Evolutionary conservation across 2,329 filamentous ascomycete species (phyloP).

Genomic region (Aspergillus sp.): DNA sequence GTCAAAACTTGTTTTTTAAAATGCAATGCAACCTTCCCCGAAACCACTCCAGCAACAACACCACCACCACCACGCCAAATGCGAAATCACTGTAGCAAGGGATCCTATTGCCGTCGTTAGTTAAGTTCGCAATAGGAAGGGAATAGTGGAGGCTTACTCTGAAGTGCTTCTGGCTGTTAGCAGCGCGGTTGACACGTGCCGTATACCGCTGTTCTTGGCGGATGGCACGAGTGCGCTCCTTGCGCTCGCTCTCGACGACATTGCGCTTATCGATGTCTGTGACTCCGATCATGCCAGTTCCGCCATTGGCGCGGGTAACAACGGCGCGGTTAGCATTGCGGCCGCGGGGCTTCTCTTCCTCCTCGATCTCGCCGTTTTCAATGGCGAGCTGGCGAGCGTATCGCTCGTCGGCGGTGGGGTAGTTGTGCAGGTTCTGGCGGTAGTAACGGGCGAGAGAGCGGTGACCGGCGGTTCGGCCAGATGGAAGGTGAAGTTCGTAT

Average conservation of each 20-base stretch:
- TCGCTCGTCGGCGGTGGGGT: conserved; percentile 77
- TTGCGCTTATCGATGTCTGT: conserved; percentile 72
- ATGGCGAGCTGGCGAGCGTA: conserved; percentile 64
- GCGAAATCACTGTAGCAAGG: conserved; percentile 49
- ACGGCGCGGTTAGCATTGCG: conserved; percentile 53
- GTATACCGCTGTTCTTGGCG: conserved; percentile 63
- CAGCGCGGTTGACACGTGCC: conserved; percentile 69
- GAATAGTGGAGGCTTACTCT: conserved; percentile 48
- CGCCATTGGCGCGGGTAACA: conserved; percentile 69
- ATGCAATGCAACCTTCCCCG: conserved; percentile 2
- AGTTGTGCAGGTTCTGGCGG: conserved; percentile 84
- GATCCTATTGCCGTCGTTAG: conserved; percentile 45
- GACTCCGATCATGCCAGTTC: conserved; percentile 73
- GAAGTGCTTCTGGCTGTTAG: conserved; percentile 77
- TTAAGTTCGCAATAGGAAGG: not conserved
- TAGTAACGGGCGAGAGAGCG: conserved; percentile 84
- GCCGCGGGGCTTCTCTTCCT: conserved; percentile 41
- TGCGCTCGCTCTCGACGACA: conserved; percentile 65
- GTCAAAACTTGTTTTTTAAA: not conserved
- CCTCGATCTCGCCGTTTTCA: conserved; percentile 48
- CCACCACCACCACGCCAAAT: not conserved
- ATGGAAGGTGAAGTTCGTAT: conserved; percentile 88
- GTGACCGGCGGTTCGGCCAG: conserved; percentile 85
- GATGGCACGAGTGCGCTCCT: conserved; percentile 65
- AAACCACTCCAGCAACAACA: not conserved